Evolutionary conservation across 1,284 basidiomycete species (phyloP).

Genomic region (Pterulicium gracile): DNA sequence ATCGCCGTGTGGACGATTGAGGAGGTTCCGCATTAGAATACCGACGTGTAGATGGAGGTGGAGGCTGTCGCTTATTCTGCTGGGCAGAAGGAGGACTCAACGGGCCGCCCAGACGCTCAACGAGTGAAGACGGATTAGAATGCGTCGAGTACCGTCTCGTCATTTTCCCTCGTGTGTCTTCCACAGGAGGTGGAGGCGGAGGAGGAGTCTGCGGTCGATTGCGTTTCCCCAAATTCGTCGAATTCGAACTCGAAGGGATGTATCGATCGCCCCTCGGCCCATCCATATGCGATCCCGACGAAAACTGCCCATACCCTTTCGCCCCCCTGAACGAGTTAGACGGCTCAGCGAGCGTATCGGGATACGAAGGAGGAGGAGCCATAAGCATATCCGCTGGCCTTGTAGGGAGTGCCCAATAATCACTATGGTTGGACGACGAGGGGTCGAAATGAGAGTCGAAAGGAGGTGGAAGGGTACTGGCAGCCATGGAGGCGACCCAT

Average conservation of each 20-base stretch:
- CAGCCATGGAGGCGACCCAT: constrained; percentile 1
- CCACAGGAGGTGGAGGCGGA: too few species aligned
- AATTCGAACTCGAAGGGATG: too few species aligned
- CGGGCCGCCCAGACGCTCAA: too few species aligned
- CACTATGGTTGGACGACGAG: background rate
- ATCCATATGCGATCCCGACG: too few species aligned
- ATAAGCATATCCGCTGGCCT: background rate
- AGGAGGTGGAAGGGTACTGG: background rate
- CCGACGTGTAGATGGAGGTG: background rate
- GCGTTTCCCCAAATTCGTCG: too few species aligned
- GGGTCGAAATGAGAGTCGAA: background rate
- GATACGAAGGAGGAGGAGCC: background rate
- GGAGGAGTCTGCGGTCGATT: too few species aligned
- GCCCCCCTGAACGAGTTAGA: too few species aligned
- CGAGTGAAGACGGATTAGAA: too few species aligned
- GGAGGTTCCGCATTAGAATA: background rate
- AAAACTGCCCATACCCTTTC: too few species aligned
- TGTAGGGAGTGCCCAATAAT: background rate
- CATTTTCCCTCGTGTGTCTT: too few species aligned
- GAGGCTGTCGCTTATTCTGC: background rate
- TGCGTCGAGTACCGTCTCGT: too few species aligned
- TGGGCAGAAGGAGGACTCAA: background rate
- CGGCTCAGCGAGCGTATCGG: background rate
- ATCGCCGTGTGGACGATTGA: constrained; percentile 6
- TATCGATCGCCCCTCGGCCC: too few species aligned